phyloP scores from a whole-genome alignment of 495 filamentous ascomycete species.

The Schizothecium vesticola region DNA sequence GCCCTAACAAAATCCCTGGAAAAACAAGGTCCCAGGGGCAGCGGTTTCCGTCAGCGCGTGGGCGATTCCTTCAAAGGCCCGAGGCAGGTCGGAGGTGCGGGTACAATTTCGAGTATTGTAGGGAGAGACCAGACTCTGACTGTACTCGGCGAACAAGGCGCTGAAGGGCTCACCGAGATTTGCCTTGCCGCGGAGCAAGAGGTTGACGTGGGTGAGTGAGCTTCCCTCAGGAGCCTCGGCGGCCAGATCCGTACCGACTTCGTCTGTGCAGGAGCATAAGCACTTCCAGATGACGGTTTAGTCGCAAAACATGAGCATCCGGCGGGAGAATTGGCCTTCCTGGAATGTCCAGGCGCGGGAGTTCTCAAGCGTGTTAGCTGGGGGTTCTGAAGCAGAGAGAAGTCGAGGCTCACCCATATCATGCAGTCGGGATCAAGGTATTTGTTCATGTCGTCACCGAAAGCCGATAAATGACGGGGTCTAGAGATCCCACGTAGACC shows the following conservation, averaged over 20 bases:
- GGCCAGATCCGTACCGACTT: neutral
- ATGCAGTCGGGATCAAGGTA: neutral
- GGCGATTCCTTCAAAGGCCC: neutral
- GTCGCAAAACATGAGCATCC: neutral
- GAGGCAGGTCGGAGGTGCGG: neutral
- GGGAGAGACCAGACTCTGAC: neutral
- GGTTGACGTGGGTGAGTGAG: no score
- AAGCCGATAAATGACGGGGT: neutral
- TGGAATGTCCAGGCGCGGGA: conserved; percentile 1
- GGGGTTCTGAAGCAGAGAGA: neutral
- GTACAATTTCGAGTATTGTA: neutral
- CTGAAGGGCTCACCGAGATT: neutral
- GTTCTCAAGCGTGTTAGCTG: neutral
- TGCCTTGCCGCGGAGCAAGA: no score
- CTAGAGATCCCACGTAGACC: neutral
- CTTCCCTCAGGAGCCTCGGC: no score
- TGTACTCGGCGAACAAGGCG: neutral
- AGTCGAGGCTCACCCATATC: neutral
- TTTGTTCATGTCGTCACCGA: neutral
- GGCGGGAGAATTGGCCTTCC: neutral
- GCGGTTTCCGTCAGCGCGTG: neutral
- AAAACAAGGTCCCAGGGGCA: neutral
- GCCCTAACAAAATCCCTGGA: neutral
- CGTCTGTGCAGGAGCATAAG: neutral
- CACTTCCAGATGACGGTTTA: neutral